Base-by-base conservation (phyloP, 495 filamentous ascomycete genomes). In the Penicillium cinerascens region DNA sequence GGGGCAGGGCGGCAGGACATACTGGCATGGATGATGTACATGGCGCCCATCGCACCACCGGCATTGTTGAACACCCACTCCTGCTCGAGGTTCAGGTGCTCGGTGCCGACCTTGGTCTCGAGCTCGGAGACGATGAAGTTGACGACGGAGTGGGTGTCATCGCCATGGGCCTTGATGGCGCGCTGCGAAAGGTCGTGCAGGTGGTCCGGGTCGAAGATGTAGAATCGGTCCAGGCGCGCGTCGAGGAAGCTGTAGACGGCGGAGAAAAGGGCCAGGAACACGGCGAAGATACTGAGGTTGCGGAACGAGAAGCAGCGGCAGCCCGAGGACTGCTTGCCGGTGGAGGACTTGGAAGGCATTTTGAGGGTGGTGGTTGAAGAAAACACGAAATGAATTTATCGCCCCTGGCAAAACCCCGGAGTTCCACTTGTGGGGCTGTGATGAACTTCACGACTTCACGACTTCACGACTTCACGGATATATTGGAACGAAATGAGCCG, bases 11-110 rank as follows among this genome's bases (percentile, higher is more conserved):
- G 29, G 9, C 2, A 13, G 11, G 10, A 33, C 29, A 10, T 33
- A 33, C 29, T 33, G 29, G 29, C 29, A 10, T 33, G 89, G 63
- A 93, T 86, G 55, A 93, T 86, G 60, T 89, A 89, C 89, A 93
- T 92, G 56, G 82, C 85, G 47, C 89, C 89, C 89, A 93, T 92
- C 47, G 89, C 89, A 52, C 87, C 87, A 56, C 87, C 86, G 53
- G 87, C 87, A 53, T 89, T 89, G 77, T 79, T 80, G 58, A 76
- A 77, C 8, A 76, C 73, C 74, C 74, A 77, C 57, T 77, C 74
- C 63, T 77, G 66, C 29, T 77, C 64, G 25, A 56, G 56, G 64
- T 69, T 77, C 56, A 77, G 51, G 56, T 75, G 61, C n/a, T 64
- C 60, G 17, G 66, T 47, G 33, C 65, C 66, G 18, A 72, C 56